Evolutionary conservation across 73 alveolate species (phyloP).

Genomic region (Paramecium caudatum): DNA sequence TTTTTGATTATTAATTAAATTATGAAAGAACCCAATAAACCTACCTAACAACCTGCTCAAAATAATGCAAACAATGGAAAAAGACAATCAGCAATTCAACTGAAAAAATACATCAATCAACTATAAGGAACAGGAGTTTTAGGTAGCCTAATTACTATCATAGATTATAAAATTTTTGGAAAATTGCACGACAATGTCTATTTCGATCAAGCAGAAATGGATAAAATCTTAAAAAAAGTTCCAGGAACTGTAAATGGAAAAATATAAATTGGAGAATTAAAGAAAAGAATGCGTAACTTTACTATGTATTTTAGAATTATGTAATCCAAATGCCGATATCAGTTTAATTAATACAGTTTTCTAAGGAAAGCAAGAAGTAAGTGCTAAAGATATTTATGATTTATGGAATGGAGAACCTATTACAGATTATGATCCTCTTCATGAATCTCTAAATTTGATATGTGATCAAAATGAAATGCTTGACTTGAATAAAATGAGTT

Average conservation of each 20-base stretch:
- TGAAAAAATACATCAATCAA: constrained; percentile 10
- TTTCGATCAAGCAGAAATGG: constrained; percentile 21
- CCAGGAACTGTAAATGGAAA: constrained; percentile 21
- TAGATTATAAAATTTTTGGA: constrained; percentile 34
- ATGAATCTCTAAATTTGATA: background rate
- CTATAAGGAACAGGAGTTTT: constrained; percentile 15
- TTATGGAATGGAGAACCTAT: constrained; percentile 45
- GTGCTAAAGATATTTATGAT: constrained; percentile 35
- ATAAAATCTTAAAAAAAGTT: constrained; percentile 32
- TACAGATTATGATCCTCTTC: background rate
- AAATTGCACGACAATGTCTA: constrained; percentile 15
- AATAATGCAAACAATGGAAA: background rate
- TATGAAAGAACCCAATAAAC: background rate
- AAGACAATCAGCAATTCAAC: background rate
- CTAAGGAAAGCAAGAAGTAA: constrained; percentile 1
- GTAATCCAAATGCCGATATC: constrained; percentile 39
- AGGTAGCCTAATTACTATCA: background rate
- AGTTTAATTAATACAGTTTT: background rate
- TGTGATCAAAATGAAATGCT: constrained; percentile 48
- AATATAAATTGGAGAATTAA: background rate
- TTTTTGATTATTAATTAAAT: constrained; percentile 8
- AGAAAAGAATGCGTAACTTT: constrained; percentile 6
- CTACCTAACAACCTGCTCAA: background rate
- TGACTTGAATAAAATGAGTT: constrained; percentile 36
- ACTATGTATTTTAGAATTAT: background rate